phyloP scores from a whole-genome alignment of 176 grass and related monocot genomes.

The Panicum miliaceum region DNA sequence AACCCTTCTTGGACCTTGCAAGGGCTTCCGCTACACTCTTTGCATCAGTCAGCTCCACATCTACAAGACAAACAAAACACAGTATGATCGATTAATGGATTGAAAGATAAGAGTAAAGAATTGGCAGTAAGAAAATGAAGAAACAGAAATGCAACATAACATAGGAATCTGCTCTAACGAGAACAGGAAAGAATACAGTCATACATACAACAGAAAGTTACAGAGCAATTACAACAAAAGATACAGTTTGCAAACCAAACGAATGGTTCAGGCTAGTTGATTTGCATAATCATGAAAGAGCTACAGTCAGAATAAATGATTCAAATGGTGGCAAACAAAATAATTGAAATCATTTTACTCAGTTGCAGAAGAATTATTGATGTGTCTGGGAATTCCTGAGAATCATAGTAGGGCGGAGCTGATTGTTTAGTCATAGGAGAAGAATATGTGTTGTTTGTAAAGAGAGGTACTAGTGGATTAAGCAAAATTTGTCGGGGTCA shows the following conservation, averaged over 20 bases:
- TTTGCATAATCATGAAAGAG: background rate
- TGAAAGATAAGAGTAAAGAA: background rate
- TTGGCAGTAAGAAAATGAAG: conserved; percentile 19
- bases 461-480: no score
- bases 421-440: no score
- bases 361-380: conserved; percentile 7
- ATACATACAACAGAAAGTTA: background rate
- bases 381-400: background rate
- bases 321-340: conserved; percentile 2
- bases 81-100: conserved; percentile 14
- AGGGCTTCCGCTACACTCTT: conserved; percentile 88
- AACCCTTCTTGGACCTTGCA: conserved; percentile 83
- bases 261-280: conserved; percentile 8
- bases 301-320: conserved; percentile 18
- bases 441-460: no score
- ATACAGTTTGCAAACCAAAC: background rate
- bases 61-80: conserved; percentile 55
- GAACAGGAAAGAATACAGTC: background rate
- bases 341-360: background rate
- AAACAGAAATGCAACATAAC: conserved; percentile 19
- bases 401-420: background rate
- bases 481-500: no score
- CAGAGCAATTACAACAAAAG: conserved; percentile 7
- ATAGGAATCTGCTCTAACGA: background rate
- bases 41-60: conserved; percentile 76